Evolutionary conservation across 306 rosid genomes (phyloP), one percentile per base, ranked within the genome.

Genomic region (Cicer cuneatum): DNA sequence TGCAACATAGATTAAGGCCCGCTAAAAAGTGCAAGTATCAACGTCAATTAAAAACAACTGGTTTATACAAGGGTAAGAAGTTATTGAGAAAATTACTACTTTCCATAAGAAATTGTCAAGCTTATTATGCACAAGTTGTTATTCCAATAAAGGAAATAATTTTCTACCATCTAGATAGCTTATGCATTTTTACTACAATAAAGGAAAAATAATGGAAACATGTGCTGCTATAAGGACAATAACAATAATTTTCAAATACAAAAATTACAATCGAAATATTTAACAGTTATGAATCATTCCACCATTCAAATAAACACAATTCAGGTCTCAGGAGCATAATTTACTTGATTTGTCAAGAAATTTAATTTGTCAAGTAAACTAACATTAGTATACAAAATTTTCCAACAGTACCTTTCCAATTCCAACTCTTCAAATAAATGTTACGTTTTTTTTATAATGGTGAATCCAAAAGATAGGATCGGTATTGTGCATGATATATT

Each of bases 1-100:
- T 8, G 64, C 40, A 66, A 42, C 9, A 75, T 59, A 76, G 37
- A 60, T 53, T 18, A 78, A 71, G 71, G 70, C 42, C 76, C 47
- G 67, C 12, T 16, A 19, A 78, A 61, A 47, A 61, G 68, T 39
- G 58, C 29, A 69, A 33, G 35, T 57, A 59, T 24, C 57, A 29
- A 24, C 5, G 8, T 52, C 40, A 47, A 38, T 58, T 29, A 58
- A 62, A 57, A 13, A 42, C 35, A 79, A n/a, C 2, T 5, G 3
- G 33, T 43, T 11, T 7, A 49, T 76, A 52, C 29, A 64, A 41
- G 58, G 48, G 40, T 49, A 52, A 49, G 41, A 74, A 38, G 62
- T 57, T 58, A 75, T 52, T 47, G 19, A 40, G 47, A 62, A 75
- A 43, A 24, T 14, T 64, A 40, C 37, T 19, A 19, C 13, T 49